Conservation (phyloP, 2,329 filamentous ascomycete genomes). For the Mariannaea elegans region DNA sequence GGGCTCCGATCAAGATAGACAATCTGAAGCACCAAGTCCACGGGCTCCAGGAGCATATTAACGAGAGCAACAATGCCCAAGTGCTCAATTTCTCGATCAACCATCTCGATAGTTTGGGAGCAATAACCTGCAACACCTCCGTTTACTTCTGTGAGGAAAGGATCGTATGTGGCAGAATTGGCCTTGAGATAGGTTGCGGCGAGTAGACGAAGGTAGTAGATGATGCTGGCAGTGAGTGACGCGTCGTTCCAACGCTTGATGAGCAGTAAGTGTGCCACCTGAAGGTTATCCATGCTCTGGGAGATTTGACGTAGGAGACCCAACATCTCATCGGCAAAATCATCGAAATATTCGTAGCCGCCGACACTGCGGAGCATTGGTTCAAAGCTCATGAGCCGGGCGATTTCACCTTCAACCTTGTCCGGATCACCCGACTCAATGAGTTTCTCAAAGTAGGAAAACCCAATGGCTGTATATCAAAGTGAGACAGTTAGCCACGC, state of each 20-base stretch:
- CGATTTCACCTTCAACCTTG: constrained; percentile 74
- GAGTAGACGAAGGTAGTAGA: constrained; percentile 86
- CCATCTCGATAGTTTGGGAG: constrained; percentile 73
- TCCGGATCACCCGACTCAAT: constrained; percentile 71
- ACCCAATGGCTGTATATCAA: constrained; percentile 77
- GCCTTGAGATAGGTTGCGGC: constrained; percentile 86
- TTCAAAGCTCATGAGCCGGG: constrained; percentile 76
- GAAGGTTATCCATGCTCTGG: constrained; percentile 66
- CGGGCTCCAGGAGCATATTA: constrained; percentile 81
- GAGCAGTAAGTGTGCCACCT: constrained; percentile 63
- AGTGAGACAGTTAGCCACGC: constrained; percentile 14
- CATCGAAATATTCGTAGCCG: constrained; percentile 76
- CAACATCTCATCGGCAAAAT: constrained; percentile 82
- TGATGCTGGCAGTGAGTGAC: constrained; percentile 74
- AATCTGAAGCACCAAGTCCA: constrained; percentile 83
- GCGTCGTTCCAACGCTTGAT: constrained; percentile 78
- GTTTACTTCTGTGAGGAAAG: constrained; percentile 73
- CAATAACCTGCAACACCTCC: constrained; percentile 73
- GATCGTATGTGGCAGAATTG: constrained; percentile 73
- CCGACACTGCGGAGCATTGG: constrained; percentile 76
- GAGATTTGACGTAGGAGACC: constrained; percentile 72
- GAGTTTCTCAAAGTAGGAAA: constrained; percentile 90
- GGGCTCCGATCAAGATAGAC: constrained; percentile 89
- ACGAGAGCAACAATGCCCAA: constrained; percentile 82
- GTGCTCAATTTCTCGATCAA: constrained; percentile 87